Evolutionary conservation across 2,329 filamentous ascomycete genomes (phyloP), one percentile per base, ranked within the genome.

Genomic region (Colletotrichum musae): DNA sequence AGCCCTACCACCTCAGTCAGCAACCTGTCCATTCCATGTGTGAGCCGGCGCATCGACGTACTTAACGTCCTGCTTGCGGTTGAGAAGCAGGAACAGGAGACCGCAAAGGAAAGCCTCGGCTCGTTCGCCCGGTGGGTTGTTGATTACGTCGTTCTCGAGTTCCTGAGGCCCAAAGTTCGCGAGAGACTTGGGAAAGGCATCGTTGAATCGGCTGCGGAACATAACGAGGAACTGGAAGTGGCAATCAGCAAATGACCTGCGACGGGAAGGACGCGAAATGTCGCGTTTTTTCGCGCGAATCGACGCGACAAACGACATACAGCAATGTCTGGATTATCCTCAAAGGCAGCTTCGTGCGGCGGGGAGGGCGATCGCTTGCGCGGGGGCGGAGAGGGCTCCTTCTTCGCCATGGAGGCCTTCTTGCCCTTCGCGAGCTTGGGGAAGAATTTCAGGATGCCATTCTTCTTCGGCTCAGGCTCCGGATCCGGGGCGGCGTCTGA

Each of bases 1-100:
- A 74, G 93, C 90, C 81, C 96, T 99, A 74, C 70, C 66, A 70
- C 15, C 24, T 41, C 47, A 53, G 32, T 71, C 57, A 70, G 64
- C 52, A 58, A 64, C 13, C 26, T 9, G 16, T 45, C 9, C 26
- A 24, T 10, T 51, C 43, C 51, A n/a, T 50, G 21, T 32, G 7
- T 51, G 39, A 16, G 24, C 10, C 18, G 60, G 51, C 60, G 51
- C 67, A 41, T 53, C 56, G 18, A 70, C 94, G 82, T 89, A 98
- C 96, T 99, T 97, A 79, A 98, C 93, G 83, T 97, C 95, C 80
- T 99, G 97, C 86, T 99, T 98, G 80, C 96, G 92, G 81, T 99
- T 99, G 76, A 99, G 86, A 64, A 98, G 89, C 75, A 99, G 86
- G 39, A 93, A 92, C 52, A 99, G 85, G 73, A 99, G 83, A 71